phyloP scores from a whole-genome alignment of 495 filamentous ascomycete species.

The Penicillium paxilli region DNA sequence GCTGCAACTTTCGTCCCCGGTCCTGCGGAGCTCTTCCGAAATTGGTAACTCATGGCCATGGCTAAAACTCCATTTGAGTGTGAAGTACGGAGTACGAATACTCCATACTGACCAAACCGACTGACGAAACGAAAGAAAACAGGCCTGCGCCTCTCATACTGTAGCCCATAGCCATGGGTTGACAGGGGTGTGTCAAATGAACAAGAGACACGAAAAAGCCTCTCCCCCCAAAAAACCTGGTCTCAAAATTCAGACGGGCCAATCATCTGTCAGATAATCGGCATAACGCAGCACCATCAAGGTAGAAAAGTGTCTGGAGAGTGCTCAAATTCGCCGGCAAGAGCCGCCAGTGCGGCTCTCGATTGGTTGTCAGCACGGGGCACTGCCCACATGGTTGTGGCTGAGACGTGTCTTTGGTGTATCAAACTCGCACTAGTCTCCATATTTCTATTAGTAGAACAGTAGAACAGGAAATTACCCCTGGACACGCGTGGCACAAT shows the following conservation, averaged over 20 bases:
- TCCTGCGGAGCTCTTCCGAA: constrained; percentile 13
- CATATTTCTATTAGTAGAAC: constrained; percentile 34
- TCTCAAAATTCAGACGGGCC: constrained; percentile 5
- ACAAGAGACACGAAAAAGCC: neutral
- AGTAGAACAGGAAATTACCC: constrained; percentile 24
- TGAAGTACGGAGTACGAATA: too few relatives aligned
- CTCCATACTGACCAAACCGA: too few relatives aligned
- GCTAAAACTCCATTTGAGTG: too few relatives aligned
- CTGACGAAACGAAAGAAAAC: neutral
- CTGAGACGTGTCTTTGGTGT: constrained; percentile 29
- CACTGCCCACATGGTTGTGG: constrained; percentile 33
- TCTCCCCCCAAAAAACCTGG: neutral
- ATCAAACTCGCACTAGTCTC: constrained; percentile 28
- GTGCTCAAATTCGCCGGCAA: constrained; percentile 4
- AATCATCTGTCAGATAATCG: constrained; percentile 4
- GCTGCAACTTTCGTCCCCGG: constrained; percentile 6
- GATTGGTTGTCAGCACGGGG: constrained; percentile 13
- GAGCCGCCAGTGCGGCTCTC: constrained; percentile 5
- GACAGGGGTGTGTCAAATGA: neutral
- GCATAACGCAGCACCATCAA: neutral
- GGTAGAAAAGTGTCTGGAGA: neutral
- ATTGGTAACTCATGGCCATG: constrained; percentile 5
- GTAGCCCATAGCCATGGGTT: neutral
- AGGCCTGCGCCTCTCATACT: too few relatives aligned
- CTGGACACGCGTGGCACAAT: constrained; percentile 4